Conservation (phyloP, 306 rosid species). For the Lathyrus tuberosus region DNA sequence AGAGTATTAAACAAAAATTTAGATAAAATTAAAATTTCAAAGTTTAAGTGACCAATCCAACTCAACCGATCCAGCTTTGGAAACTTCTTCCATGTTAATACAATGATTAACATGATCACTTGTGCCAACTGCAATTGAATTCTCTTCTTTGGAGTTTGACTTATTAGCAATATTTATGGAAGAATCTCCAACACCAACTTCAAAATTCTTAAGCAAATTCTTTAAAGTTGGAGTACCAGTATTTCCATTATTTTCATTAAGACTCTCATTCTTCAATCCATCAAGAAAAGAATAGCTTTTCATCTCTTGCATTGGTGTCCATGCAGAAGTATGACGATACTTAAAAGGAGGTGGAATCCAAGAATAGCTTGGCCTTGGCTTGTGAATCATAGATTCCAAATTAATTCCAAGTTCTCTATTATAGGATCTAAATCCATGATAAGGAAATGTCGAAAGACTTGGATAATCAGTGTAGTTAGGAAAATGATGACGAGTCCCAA, state of each 20-base stretch:
- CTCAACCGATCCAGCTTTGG: background rate
- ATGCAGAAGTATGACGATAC: slow-evolving; percentile 8
- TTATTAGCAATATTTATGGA: background rate
- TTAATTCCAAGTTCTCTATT: slow-evolving; percentile 56
- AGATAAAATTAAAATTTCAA: slow-evolving; percentile 6
- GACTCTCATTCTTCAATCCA: background rate
- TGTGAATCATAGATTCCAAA: slow-evolving; percentile 66
- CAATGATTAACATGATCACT: background rate
- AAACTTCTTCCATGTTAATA: background rate
- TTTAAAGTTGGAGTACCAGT: background rate
- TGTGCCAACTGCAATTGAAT: background rate
- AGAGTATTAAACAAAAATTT: background rate
- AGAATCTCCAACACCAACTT: background rate
- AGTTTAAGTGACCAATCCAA: slow-evolving; percentile 63
- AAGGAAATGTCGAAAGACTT: background rate
- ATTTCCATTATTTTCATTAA: background rate
- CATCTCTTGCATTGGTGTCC: slow-evolving; percentile 4
- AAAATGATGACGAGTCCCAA: slow-evolving; percentile 31
- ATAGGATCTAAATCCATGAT: slow-evolving; percentile 34
- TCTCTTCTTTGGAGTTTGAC: background rate
- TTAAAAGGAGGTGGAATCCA: slow-evolving; percentile 32
- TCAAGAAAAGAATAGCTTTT: background rate
- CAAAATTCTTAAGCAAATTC: background rate
- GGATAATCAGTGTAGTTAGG: slow-evolving; percentile 48
- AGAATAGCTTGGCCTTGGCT: slow-evolving; percentile 39